These are phyloP conservation scores for Urtica urens DNA, from an alignment of 306 rosid genomes.

Conservation along the genomic window DNA sequence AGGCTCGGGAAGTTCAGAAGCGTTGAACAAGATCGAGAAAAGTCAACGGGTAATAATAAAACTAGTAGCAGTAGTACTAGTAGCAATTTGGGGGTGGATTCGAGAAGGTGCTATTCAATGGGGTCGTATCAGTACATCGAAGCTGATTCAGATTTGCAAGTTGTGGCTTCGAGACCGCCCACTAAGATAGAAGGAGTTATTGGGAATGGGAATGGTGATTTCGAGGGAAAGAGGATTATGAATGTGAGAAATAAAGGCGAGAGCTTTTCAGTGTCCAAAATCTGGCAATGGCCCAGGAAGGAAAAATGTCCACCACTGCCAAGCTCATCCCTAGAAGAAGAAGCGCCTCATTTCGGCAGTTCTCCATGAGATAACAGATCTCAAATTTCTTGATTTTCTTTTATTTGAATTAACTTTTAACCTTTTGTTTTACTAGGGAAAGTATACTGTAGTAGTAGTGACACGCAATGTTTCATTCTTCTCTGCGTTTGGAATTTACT, in stretches of 20 bases:
- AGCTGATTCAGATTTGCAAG: constrained; percentile 69
- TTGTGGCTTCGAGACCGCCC: constrained; percentile 40
- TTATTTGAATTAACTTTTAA: constrained; percentile 2
- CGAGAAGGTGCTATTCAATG: constrained; percentile 88
- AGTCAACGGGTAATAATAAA: constrained; percentile 37
- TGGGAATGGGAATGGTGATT: constrained; percentile 29
- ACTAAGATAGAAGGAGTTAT: constrained; percentile 25
- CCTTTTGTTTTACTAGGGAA: constrained; percentile 6
- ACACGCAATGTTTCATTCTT: constrained; percentile 19
- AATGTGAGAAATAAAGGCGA: constrained; percentile 77
- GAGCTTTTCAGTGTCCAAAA: constrained; percentile 83
- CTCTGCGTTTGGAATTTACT: constrained; percentile 24
- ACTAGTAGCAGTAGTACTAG: constrained; percentile 15
- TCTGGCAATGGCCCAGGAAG: constrained; percentile 91
- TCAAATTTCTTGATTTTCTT: constrained; percentile 26
- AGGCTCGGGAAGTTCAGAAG: constrained; percentile 75
- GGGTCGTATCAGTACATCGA: constrained; percentile 87
- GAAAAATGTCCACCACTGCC: constrained; percentile 43
- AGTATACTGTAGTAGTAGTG: constrained; percentile 22
- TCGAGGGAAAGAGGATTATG: constrained; percentile 29
- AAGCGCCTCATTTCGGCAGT: constrained; percentile 11
- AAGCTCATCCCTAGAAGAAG: constrained; percentile 30
- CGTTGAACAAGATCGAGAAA: constrained; percentile 25
- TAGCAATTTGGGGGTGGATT: constrained; percentile 41
- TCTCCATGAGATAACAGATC: constrained; percentile 47